Base-by-base conservation (phyloP, 768 basidiomycete genomes). In the Coprinopsis strossmayeri region DNA sequence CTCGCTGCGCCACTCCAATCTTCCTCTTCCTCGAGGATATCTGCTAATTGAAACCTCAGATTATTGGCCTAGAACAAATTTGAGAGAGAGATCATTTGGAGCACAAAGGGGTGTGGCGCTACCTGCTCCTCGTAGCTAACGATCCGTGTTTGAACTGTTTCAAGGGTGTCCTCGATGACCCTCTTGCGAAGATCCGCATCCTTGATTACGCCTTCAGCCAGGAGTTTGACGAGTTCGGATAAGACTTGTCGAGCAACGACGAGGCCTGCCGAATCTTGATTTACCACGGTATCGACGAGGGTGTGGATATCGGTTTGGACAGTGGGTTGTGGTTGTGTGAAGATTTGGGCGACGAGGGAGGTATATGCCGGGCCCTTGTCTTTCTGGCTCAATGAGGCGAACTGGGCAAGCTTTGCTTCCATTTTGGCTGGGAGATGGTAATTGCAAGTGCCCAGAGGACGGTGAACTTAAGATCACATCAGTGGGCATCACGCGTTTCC, bases 91-190 rank as follows among this genome's bases (percentile, higher is more conserved):
- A 3, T 34, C 25, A 32, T 43, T 23, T 26, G 40, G 10, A 42
- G 5, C 7, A 11, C 21, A 17, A 9, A 12, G 24, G 4, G 9
- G 18, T n/a, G 9, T 9, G 18, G 44, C 40, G n/a, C 20, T 58
- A 92, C 96, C 77, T 96, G 93, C 66, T 97, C 93, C 62, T 99
- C 95, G 59, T 90, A 95, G 63, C 86, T 92, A 53, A 90, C 91
- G 56, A 92, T 77, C 48, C 89, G 75, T 17, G 87, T 81, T 61
- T 91, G 83, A 32, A 88, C 69, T 26, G 79, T 74, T 17, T 71
- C 68, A 27, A 96, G 72, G 0, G 87, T 84, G 34, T 84, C 82
- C 61, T 90, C 74, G 5, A 96, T 81, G 34, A 94, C 75, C 48
- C 74, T 73, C 62, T 88, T 88, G 57, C 79, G 77, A 13, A 79